These are phyloP conservation scores for Penicillium samsonianum DNA, from an alignment of 495 filamentous ascomycete genomes.

Conservation along the genomic window DNA sequence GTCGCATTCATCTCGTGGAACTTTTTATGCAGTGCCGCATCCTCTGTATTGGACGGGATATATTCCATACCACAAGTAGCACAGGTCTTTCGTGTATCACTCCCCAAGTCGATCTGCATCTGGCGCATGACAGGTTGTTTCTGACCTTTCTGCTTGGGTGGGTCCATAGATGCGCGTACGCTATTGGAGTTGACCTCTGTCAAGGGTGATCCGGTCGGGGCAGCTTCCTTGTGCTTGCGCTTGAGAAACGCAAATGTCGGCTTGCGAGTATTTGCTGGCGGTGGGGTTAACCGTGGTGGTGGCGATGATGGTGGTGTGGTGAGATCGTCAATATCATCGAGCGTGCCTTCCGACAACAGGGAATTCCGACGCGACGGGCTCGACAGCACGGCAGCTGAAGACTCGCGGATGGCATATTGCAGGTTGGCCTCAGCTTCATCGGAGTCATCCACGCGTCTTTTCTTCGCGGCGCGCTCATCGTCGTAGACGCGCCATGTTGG, in stretches of 20 bases:
- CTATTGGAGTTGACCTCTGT: slow-evolving; percentile 55
- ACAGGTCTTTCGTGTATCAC: slow-evolving; percentile 60
- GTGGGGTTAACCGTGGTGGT: slow-evolving; percentile 56
- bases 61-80: slow-evolving; percentile 71
- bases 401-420: slow-evolving; percentile 51
- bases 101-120: slow-evolving; percentile 67
- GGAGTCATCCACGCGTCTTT: slow-evolving; percentile 51
- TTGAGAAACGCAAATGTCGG: slow-evolving; percentile 56
- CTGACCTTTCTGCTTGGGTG: slow-evolving; percentile 38
- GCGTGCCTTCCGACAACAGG: slow-evolving; percentile 48
- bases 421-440: slow-evolving; percentile 51
- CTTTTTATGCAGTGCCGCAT: slow-evolving; percentile 63
- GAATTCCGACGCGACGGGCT: slow-evolving; percentile 52
- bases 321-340: slow-evolving; percentile 48
- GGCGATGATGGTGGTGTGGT: slow-evolving; percentile 55
- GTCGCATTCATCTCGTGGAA: slow-evolving; percentile 67
- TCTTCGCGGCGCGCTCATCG: slow-evolving; percentile 48
- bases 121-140: slow-evolving; percentile 54
- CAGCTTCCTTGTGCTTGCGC: slow-evolving; percentile 49
- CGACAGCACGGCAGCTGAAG: slow-evolving; percentile 50
- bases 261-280: slow-evolving; percentile 56
- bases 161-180: slow-evolving; percentile 44
- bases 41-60: slow-evolving; percentile 64
- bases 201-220: slow-evolving; percentile 43
- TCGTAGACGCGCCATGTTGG: slow-evolving; percentile 52